Conservation (phyloP, 768 basidiomycete species). For the Naganishia antarctica region DNA sequence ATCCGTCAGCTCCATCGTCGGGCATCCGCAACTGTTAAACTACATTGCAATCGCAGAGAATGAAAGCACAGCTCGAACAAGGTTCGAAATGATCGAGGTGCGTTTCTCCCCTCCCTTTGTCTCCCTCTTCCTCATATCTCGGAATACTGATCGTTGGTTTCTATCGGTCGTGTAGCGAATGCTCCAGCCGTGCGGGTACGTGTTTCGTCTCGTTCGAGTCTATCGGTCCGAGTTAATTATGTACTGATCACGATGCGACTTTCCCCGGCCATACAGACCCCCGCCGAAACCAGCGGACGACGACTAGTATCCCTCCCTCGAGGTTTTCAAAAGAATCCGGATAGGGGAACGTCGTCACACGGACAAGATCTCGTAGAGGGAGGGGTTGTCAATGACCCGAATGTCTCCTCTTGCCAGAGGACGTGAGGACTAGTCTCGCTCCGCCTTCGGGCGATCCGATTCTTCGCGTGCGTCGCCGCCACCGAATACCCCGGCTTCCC, state of each 20-base stretch:
- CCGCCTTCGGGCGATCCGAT: no score
- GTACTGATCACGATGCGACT: neutral
- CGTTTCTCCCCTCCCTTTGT: constrained; percentile 28
- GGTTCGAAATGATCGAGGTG: constrained; percentile 96
- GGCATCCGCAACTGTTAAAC: constrained; percentile 77
- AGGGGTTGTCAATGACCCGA: no score
- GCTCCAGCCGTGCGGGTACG: constrained; percentile 75
- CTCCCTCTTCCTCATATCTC: constrained; percentile 31
- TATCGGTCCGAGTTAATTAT: no score
- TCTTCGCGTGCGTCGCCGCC: no score
- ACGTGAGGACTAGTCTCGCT: no score
- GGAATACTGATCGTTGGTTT: neutral
- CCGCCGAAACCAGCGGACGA: constrained; percentile 30
- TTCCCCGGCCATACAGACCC: constrained; percentile 1
- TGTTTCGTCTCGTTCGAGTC: neutral
- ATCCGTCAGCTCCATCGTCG: constrained; percentile 71
- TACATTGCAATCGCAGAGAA: constrained; percentile 91
- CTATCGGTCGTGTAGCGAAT: constrained; percentile 59
- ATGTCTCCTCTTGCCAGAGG: no score
- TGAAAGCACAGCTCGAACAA: constrained; percentile 78
- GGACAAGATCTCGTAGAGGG: no score
- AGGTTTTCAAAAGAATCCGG: no score
- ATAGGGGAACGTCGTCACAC: no score
- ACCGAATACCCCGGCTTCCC: no score
- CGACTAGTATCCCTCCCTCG: no score